A percentile compares a stretch with the other conserved stretches of the same genome.
Evolutionary conservation across 208 protist genomes (phyloP).

Genomic region (Leishmania mexicana): DNA sequence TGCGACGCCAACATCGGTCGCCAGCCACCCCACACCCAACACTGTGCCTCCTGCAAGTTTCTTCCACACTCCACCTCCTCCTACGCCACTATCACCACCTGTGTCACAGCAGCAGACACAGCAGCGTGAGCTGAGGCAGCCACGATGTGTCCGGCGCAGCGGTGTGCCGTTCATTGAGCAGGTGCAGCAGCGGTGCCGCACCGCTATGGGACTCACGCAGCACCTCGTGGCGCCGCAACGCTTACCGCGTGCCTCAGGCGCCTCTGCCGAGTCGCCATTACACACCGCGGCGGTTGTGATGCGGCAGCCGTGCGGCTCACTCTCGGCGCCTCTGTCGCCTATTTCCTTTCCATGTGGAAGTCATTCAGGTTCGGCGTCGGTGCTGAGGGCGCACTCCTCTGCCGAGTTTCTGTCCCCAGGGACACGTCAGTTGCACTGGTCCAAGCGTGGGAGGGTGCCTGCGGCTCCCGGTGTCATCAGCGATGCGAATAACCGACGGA

Average conservation of each 20-base stretch:
- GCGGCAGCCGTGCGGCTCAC: not conserved
- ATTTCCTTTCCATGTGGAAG: not conserved
- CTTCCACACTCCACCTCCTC: not conserved
- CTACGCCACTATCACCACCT: not conserved
- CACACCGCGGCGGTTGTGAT: not conserved
- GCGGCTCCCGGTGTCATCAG: not conserved
- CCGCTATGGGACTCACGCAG: constrained; percentile 11
- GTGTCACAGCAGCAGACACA: not conserved
- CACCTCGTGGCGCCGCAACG: not conserved
- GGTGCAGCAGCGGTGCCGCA: constrained; percentile 21
- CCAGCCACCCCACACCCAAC: not conserved
- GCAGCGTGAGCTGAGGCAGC: not conserved
- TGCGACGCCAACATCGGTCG: not conserved
- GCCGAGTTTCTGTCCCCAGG: not conserved
- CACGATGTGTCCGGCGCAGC: constrained; percentile 5
- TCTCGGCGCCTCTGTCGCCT: not conserved
- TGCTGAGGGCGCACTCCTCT: not conserved
- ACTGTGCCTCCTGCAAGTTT: not conserved
- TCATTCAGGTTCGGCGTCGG: not conserved
- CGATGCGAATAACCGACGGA: not conserved
- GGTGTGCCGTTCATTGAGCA: constrained; percentile 11
- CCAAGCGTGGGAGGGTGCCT: not conserved
- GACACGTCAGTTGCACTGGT: constrained; percentile 1
- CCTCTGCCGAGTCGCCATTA: not conserved
- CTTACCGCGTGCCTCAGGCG: not conserved